These are phyloP conservation scores for Aspergillus ellipticus DNA, from an alignment of 495 filamentous ascomycete species.

Conservation along the genomic window DNA sequence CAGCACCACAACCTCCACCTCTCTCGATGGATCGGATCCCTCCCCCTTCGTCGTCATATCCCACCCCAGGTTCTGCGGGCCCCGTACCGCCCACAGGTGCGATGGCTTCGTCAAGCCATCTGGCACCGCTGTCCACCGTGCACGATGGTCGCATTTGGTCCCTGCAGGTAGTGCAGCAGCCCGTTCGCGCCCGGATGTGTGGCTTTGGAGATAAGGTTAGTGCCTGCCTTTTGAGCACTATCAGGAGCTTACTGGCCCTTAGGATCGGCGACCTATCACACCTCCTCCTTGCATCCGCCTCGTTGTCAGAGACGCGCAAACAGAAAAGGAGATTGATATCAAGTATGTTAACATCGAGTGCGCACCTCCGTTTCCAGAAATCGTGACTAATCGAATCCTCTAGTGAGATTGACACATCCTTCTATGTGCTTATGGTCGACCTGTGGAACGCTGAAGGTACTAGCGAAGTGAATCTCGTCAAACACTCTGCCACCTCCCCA, in stretches of 20 bases:
- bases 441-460: constrained; percentile 80
- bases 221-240: too few species aligned
- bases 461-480: constrained; percentile 92
- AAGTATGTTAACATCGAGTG: constrained; percentile 54
- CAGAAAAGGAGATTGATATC: constrained; percentile 83
- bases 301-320: constrained; percentile 71
- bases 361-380: background rate
- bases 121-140: constrained; percentile 35
- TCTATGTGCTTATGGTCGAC: constrained; percentile 91
- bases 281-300: constrained; percentile 90
- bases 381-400: constrained; percentile 8
- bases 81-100: constrained; percentile 15
- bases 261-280: constrained; percentile 95
- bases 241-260: constrained; percentile 7
- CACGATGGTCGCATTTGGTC: constrained; percentile 55
- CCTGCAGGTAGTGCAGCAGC: constrained; percentile 86
- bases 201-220: constrained; percentile 95
- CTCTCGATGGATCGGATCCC: constrained; percentile 49
- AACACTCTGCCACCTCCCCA: constrained; percentile 79
- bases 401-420: constrained; percentile 76
- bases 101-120: constrained; percentile 33
- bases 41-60: constrained; percentile 39
- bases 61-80: constrained; percentile 33
- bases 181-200: constrained; percentile 94
- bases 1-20: constrained; percentile 37